Evolutionary conservation across 768 basidiomycete genomes (phyloP), one percentile per base, ranked within the genome.

Genomic region (Chiua virens): DNA sequence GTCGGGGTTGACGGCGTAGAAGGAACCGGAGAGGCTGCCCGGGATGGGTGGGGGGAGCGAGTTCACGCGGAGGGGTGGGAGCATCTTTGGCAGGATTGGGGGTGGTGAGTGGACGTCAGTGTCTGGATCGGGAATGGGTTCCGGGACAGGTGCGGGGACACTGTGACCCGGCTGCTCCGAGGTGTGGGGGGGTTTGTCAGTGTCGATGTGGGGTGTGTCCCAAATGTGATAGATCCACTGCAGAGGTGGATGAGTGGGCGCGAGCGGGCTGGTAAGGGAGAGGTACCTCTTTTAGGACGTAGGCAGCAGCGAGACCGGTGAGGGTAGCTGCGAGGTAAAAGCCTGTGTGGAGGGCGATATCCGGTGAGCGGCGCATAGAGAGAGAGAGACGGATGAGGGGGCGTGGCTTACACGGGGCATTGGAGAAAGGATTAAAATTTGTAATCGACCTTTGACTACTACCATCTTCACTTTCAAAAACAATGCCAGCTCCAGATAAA

Each of bases 401-500:
- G 49, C 49, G 52, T 52, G 45, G 50, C 17, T 21, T 1, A 39
- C 50, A 42, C 45, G 50, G 42, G 7, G 44, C 7, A 7, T 20
- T 10, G 28, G 3, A 6, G 23, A 27, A n/a, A n/a, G n/a, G n/a
- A n/a, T n/a, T n/a, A n/a, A n/a, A n/a, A n/a, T n/a, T n/a, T n/a
- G n/a, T n/a, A n/a, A n/a, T n/a, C n/a, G n/a, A n/a, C n/a, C n/a
- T n/a, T n/a, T n/a, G 15, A 14, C 3, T 3, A 15, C 32, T 4
- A 15, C 14, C 32, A 39, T 43, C 42, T 35, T 41, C 39, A 17
- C 49, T 17, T 44, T 8, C 5, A 27, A 27, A 14, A 21, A 50
- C 40, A 15, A 60, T 69, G 62, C 43, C 62, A 9, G 25, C 62
- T 13, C 50, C 65, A 11, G 65, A 68, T 47, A 64, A 55, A 23